These are phyloP conservation scores for Sporothrix mexicana DNA, from an alignment of 2,329 filamentous ascomycete species.

Conservation along the genomic window DNA sequence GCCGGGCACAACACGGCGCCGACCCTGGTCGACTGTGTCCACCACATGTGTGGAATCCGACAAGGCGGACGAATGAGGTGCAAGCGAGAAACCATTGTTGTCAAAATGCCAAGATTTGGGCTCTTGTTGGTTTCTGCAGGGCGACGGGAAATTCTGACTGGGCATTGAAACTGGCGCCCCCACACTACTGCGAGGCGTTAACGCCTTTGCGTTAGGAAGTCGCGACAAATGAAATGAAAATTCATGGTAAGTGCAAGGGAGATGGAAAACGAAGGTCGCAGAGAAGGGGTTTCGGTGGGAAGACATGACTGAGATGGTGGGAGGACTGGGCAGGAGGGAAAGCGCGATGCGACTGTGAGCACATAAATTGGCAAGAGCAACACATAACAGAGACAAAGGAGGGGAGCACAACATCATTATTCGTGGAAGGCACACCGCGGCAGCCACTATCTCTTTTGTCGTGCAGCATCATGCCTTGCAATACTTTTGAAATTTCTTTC, in stretches of 20 bases:
- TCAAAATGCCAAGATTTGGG: background rate
- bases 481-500: too few species aligned
- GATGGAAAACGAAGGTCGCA: background rate
- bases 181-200: conserved; percentile 23
- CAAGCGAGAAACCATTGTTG: background rate
- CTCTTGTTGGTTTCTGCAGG: background rate
- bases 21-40: background rate
- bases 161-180: background rate
- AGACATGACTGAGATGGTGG: background rate
- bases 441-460: background rate
- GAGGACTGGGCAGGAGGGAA: background rate
- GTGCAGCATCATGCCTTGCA: background rate
- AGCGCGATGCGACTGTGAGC: background rate
- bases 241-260: background rate
- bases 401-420: background rate
- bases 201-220: conserved; percentile 3
- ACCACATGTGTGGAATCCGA: background rate
- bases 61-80: conserved; percentile 1
- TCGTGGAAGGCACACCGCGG: background rate
- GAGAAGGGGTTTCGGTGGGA: background rate
- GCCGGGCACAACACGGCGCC: background rate
- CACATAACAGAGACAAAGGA: background rate
- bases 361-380: background rate
- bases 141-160: background rate
- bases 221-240: background rate